A percentile compares a stretch with the other conserved stretches of the same genome.
These are phyloP conservation scores for Fusarium sp. DNA, from an alignment of 2,329 filamentous ascomycete genomes.

Conservation along the genomic window DNA sequence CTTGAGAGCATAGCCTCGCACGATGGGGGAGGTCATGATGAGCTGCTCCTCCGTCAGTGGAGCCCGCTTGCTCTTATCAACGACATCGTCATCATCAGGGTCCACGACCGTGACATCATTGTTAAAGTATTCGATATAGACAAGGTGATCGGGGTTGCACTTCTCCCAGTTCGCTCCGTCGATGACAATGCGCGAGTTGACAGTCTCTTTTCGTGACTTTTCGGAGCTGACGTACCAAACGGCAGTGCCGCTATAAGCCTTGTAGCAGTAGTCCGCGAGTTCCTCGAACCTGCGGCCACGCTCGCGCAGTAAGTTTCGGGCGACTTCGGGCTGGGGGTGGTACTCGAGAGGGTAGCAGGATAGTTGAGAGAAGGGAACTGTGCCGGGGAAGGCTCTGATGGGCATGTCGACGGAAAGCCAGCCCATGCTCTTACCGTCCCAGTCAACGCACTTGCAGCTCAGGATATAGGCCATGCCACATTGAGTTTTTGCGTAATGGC, in stretches of 20 bases:
- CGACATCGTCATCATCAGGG: slow-evolving; percentile 1
- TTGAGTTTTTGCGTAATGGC: slow-evolving; percentile 54
- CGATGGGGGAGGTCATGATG: slow-evolving; percentile 56
- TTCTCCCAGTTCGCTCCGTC: slow-evolving; percentile 52
- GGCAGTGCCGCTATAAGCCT: slow-evolving; percentile 59
- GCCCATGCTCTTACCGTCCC: slow-evolving; percentile 63
- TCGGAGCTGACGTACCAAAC: slow-evolving; percentile 46
- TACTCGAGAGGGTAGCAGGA: slow-evolving; percentile 60
- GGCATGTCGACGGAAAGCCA: slow-evolving; percentile 53
- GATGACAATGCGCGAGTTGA: slow-evolving; percentile 52
- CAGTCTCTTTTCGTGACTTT: slow-evolving; percentile 47
- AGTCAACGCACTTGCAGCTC: slow-evolving; percentile 60
- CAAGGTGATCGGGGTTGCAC: slow-evolving; percentile 47
- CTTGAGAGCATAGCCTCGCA: slow-evolving; percentile 64
- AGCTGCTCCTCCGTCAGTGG: slow-evolving; percentile 57
- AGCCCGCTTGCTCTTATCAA: slow-evolving; percentile 32
- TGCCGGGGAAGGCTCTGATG: slow-evolving; percentile 60
- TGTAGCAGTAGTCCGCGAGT: slow-evolving; percentile 63
- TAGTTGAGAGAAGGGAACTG: slow-evolving; percentile 59
- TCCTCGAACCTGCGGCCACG: slow-evolving; percentile 61
- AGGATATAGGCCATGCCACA: slow-evolving; percentile 59
- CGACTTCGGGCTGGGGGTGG: slow-evolving; percentile 56
- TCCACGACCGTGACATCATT: neutral
- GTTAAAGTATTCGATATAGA: slow-evolving; percentile 34
- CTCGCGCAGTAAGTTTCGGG: slow-evolving; percentile 53